phyloP scores from a whole-genome alignment of 176 grass and related monocot genomes.

The Aegilops bicornis region DNA sequence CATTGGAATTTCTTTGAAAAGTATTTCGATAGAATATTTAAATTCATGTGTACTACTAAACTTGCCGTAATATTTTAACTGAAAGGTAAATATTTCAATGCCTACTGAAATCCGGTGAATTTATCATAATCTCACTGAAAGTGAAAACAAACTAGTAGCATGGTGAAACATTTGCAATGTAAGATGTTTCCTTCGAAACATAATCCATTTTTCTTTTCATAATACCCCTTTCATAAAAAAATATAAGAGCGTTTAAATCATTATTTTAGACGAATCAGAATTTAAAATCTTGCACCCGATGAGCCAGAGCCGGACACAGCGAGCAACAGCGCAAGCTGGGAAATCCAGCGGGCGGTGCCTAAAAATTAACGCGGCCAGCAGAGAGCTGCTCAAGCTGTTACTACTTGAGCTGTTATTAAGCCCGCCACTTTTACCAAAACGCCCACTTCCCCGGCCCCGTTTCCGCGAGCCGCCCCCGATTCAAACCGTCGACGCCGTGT shows the following conservation, averaged over 20 bases:
- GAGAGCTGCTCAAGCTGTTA: background rate
- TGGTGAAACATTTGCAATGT: background rate
- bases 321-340: background rate
- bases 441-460: conserved; percentile 28
- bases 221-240: no score
- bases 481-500: conserved; percentile 43
- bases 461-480: conserved; percentile 20
- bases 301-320: background rate
- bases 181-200: background rate
- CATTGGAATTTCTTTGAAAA: no score
- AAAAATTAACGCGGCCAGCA: background rate
- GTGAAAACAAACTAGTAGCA: background rate
- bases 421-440: conserved; percentile 46
- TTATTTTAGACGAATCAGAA: background rate
- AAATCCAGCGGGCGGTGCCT: background rate
- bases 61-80: background rate
- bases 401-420: background rate
- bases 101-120: background rate
- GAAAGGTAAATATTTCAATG: background rate
- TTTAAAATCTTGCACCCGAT: background rate
- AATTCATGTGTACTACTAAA: background rate
- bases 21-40: background rate
- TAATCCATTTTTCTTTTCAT: background rate
- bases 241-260: no score
- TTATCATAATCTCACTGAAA: background rate